phyloP scores from a whole-genome alignment of 1,139 yeast genomes.

The Debaryomyces sp. region DNA sequence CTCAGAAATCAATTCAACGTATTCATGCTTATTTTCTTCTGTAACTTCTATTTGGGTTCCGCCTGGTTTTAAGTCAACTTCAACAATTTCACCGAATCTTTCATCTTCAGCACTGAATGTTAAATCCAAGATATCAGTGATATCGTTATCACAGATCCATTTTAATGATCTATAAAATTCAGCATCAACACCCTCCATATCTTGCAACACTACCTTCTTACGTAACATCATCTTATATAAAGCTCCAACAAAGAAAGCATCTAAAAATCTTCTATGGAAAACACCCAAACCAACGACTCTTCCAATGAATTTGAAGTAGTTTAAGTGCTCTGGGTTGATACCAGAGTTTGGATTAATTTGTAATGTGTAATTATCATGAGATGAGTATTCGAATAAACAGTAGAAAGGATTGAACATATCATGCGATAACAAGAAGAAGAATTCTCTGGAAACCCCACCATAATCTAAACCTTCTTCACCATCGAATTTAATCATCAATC shows the following conservation, averaged over 20 bases:
- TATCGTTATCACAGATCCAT: constrained; percentile 95
- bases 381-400: constrained; percentile 94
- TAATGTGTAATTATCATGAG: constrained; percentile 95
- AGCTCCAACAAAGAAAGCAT: constrained; percentile 98
- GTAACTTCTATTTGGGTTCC: constrained; percentile 91
- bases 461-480: constrained; percentile 99
- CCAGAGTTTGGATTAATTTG: constrained; percentile 99
- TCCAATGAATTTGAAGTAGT: constrained; percentile 97
- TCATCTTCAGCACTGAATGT: constrained; percentile 96
- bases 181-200: constrained; percentile 98
- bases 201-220: constrained; percentile 92
- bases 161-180: constrained; percentile 92
- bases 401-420: constrained; percentile 99
- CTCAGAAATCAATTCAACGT: constrained; percentile 91
- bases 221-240: constrained; percentile 96
- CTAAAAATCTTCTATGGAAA: constrained; percentile 96
- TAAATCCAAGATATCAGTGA: constrained; percentile 76
- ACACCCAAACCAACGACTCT: constrained; percentile 98
- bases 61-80: constrained; percentile 85
- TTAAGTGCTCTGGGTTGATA: constrained; percentile 96
- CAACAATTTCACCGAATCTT: constrained; percentile 90
- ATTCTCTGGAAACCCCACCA: constrained; percentile 99
- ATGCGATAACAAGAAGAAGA: constrained; percentile 92
- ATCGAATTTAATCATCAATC: constrained; percentile 96
- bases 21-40: constrained; percentile 92